Evolutionary conservation across 2,329 filamentous ascomycete genomes (phyloP).

Genomic region (Colletotrichum sp.): DNA sequence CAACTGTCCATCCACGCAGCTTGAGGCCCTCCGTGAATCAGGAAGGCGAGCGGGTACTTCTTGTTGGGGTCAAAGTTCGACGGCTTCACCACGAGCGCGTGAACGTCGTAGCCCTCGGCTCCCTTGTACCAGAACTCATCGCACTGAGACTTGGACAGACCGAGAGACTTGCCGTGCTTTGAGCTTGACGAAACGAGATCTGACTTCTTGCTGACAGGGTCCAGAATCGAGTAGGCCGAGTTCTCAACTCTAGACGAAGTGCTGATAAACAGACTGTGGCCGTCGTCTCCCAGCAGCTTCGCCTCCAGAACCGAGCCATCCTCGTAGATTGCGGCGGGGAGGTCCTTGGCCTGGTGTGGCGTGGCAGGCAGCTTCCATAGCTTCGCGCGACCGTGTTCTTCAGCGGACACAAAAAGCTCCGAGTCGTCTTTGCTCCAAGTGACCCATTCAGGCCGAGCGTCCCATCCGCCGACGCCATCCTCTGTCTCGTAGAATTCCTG

Average conservation of each 20-base stretch:
- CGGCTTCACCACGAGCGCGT: conserved; percentile 72
- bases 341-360: conserved; percentile 50
- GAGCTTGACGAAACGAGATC: conserved; percentile 66
- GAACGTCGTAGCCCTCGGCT: conserved; percentile 67
- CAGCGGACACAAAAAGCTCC: conserved; percentile 75
- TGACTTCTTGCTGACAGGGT: conserved; percentile 42
- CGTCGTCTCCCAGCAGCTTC: conserved; percentile 52
- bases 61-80: conserved; percentile 71
- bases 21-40: conserved; percentile 86
- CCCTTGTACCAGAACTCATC: conserved; percentile 72
- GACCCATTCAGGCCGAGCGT: conserved; percentile 60
- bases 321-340: conserved; percentile 55
- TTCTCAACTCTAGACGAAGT: conserved; percentile 75
- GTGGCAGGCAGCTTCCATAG: conserved; percentile 67
- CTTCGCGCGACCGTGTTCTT: conserved; percentile 67
- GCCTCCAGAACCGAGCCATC: conserved; percentile 62
- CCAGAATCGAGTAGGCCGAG: conserved; percentile 69
- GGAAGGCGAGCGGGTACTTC: conserved; percentile 79
- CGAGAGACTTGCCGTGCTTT: conserved; percentile 69
- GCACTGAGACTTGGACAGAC: conserved; percentile 67
- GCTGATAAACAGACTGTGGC: conserved; percentile 63
- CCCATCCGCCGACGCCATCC: conserved; percentile 69
- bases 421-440: conserved; percentile 64
- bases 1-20: conserved; percentile 77
- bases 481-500: conserved; percentile 67